Evolutionary conservation across 805 yeast species (phyloP).

Genomic region (Ogataea corticis): DNA sequence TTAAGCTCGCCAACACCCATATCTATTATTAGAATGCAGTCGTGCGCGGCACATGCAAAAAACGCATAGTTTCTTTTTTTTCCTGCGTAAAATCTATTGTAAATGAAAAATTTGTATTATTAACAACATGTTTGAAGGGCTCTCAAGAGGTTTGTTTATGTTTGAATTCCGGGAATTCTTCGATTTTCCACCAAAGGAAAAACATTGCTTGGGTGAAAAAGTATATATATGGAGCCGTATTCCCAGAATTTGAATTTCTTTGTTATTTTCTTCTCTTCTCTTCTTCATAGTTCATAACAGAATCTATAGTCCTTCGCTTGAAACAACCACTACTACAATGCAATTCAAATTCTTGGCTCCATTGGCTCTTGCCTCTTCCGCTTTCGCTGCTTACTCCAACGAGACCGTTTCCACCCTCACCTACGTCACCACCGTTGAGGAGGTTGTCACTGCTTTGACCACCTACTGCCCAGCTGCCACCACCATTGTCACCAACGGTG

Average conservation of each 20-base stretch:
- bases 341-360: constrained; percentile 37
- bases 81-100: not conserved
- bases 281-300: constrained; percentile 1
- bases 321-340: constrained; percentile 27
- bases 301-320: constrained; percentile 35
- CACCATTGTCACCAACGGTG: constrained; percentile 59
- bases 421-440: constrained; percentile 42
- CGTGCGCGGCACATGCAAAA: not conserved
- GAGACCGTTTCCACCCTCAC: constrained; percentile 50
- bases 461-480: constrained; percentile 86
- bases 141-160: constrained; percentile 15
- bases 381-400: constrained; percentile 48
- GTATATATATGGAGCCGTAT: constrained; percentile 10
- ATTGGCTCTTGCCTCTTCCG: constrained; percentile 39
- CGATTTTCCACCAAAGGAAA: constrained; percentile 12
- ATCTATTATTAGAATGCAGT: constrained; percentile 3
- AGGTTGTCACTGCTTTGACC: constrained; percentile 69
- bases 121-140: not conserved
- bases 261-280: not conserved
- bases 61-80: not conserved
- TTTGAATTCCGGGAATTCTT: constrained; percentile 13
- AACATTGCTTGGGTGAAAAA: constrained; percentile 1
- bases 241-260: not conserved
- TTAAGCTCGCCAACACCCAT: not conserved
- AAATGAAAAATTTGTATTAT: not conserved